A percentile compares a stretch with the other conserved stretches of the same genome.
Evolutionary conservation across 1,284 basidiomycete genomes (phyloP).

Genomic region (Heliocybe sulcata): DNA sequence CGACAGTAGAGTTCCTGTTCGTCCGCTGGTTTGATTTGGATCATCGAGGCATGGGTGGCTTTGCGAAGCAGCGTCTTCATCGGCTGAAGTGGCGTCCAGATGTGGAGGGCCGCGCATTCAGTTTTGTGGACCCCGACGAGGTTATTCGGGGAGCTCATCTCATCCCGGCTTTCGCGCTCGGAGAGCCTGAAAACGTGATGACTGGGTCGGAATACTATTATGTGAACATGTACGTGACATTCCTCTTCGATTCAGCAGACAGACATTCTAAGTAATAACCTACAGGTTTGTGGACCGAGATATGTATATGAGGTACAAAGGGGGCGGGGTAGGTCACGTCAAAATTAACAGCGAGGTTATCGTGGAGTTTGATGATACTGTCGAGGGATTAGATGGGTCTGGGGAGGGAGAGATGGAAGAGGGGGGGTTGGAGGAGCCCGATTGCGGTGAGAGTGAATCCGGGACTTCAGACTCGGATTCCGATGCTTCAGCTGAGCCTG

Average conservation of each 20-base stretch:
- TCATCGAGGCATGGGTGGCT: no score
- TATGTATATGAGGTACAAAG: neutral
- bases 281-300: neutral
- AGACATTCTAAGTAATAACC: neutral
- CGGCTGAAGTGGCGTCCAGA: no score
- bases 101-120: no score
- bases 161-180: constrained; percentile 18
- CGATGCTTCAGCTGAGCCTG: no score
- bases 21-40: no score
- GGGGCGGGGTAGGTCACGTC: constrained; percentile 3
- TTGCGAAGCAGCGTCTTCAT: no score
- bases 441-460: no score
- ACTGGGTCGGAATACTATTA: constrained; percentile 5
- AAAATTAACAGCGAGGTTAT: neutral
- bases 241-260: neutral
- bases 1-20: no score
- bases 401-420: neutral
- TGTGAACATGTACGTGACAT: constrained; percentile 7
- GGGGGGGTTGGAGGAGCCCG: neutral
- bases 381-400: neutral
- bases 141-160: constrained; percentile 21
- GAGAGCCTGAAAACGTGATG: constrained; percentile 8
- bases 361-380: neutral
- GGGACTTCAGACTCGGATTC: no score
- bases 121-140: constrained; percentile 22